Base-by-base conservation (phyloP, 805 yeast genomes). In the Barnettozyma sp. region DNA sequence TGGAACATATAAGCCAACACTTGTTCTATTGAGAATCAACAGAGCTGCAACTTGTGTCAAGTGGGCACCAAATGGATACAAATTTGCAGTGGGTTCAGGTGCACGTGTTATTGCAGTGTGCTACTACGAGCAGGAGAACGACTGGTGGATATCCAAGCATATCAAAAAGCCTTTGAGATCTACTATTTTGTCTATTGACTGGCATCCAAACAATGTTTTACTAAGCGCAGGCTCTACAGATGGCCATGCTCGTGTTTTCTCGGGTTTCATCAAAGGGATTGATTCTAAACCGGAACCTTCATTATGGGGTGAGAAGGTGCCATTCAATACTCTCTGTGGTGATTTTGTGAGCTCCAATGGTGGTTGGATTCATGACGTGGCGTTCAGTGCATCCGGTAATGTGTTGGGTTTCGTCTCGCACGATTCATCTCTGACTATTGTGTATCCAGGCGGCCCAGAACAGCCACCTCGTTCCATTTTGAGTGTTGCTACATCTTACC, bases 81-180 rank as follows among this genome's bases (percentile, higher is more conserved):
- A 92, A 65, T 92, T 92, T 62, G 98, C 98, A 1, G 97, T 90
- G 32, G 98, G 97, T 1, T 83, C 95, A 3, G 86, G 95, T 31
- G 97, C 95, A 30, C 70, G 97, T 41, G 82, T 83, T 44, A 80
- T 92, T 60, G 96, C 97, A 8, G 83, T 92, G 33, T 92, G 98
- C 66, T 92, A 88, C 64, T 92, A 82, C 58, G 98, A 92, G 63
- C 82, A 71, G 43, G 96, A 87, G 52, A 92, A 90, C 59, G 95
- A 92, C 58, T 92, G 99, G 99, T 92, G 99, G 99, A 88, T 92
- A 34, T 85, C 97, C 11, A 90, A 90, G 62, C 98, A 90, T 64
- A 82, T 92, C 62, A 88, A 88, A 67, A 86, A 84, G 61, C 95
- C 97, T n/a, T 68, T 92, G 50, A 79, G 81, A 58, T 82, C 95